phyloP scores from a whole-genome alignment of 2,329 filamentous ascomycete genomes.

The Diplodia seriata region DNA sequence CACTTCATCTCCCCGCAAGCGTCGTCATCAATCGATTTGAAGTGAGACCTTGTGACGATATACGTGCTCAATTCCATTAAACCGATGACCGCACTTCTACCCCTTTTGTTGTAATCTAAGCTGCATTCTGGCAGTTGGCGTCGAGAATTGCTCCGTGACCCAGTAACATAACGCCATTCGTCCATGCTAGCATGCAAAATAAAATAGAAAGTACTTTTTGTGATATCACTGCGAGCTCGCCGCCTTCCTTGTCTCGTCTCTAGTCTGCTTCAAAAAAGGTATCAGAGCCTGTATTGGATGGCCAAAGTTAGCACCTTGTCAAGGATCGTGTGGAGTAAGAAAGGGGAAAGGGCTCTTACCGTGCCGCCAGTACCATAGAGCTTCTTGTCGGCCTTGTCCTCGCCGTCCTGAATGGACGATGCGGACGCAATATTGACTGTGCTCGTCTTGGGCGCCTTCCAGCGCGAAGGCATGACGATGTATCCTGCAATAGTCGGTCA shows the following conservation, averaged over 20 bases:
- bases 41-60: neutral
- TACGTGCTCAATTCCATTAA: neutral
- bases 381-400: conserved; percentile 38
- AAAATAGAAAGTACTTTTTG: neutral
- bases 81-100: neutral
- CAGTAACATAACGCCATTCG: conserved; percentile 1
- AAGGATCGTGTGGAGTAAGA: conserved; percentile 49
- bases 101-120: neutral
- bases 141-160: neutral
- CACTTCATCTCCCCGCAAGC: neutral
- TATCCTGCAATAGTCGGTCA: conserved; percentile 47
- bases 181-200: neutral
- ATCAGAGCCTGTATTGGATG: conserved; percentile 55
- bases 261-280: conserved; percentile 60
- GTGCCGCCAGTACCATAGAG: conserved; percentile 52
- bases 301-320: conserved; percentile 56
- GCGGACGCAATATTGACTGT: conserved; percentile 19
- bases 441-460: conserved; percentile 32
- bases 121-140: neutral
- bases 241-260: conserved; percentile 58
- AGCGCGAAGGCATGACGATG: conserved; percentile 55
- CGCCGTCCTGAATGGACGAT: conserved; percentile 34
- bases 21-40: neutral
- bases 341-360: conserved; percentile 38
- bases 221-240: conserved; percentile 36